Base-by-base conservation (phyloP, 2,329 filamentous ascomycete genomes). In the Hymenoscyphus salicellus region DNA sequence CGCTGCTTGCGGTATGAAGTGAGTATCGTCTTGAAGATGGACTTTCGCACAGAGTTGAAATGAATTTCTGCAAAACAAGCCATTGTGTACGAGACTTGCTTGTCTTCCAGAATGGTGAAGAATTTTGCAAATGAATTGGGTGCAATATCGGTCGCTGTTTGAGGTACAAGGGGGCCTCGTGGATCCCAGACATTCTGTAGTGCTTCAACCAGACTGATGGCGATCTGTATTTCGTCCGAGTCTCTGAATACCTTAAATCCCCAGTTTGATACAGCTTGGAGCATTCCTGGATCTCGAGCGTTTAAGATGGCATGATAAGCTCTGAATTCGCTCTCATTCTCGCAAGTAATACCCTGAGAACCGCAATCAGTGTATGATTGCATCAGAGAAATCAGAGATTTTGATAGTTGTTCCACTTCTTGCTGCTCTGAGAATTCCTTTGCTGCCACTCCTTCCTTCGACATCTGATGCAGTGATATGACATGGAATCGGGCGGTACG, bases 41-140 rank as follows among this genome's bases (percentile, higher is more conserved):
- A 80, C 62, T 85, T 84, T 49, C 87, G 85, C 36, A 89, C 78
- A 41, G 81, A 79, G 49, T 84, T 83, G 64, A 90, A 89, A 71
- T 88, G 86, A n/a, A 87, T 84, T 71, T 89, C 87, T 6, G 86
- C 86, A 65, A 90, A 84, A 69, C 87, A 89, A 16, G 86, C 87
- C 85, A 89, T 88, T 0, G 86, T 88, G 72, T 89, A 90, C 0
- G 87, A 89, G 2, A 88, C 83, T 17, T 79, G 76, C 0, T 79
- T 77, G 49, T 83, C 80, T 68, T 84, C 80, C 32, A 89, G 78
- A 58, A 89, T 86, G 28, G 82, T 79, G 71, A 89, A 89, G 73
- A 84, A 89, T 20, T 83, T 80, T 28, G 79, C 77, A 55, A 81
- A 84, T 5, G 80, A 79, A 23, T 81, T 80, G 49, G 83, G 78